phyloP scores from a whole-genome alignment of 2,329 filamentous ascomycete genomes.

The Hansfordia pulvinata region DNA sequence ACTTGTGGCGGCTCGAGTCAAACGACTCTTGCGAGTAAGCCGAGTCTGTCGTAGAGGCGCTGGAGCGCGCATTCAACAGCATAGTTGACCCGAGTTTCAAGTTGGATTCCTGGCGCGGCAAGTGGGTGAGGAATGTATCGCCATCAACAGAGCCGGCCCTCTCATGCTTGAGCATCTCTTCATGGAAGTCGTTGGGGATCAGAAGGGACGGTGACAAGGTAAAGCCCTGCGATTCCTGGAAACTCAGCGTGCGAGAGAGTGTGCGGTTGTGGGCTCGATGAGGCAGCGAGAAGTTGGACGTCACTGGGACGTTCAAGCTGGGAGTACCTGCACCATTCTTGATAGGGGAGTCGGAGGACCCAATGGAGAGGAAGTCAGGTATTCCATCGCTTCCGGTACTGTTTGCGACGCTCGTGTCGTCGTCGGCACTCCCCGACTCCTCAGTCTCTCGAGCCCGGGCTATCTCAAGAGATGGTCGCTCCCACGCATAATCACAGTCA shows the following conservation, averaged over 20 bases:
- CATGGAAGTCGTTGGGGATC: slow-evolving; percentile 44
- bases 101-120: slow-evolving; percentile 18
- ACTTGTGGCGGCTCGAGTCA: slow-evolving; percentile 35
- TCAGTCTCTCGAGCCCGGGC: slow-evolving; percentile 16
- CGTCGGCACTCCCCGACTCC: slow-evolving; percentile 1
- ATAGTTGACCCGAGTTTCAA: slow-evolving; percentile 21
- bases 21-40: slow-evolving; percentile 29
- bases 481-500: slow-evolving; percentile 54
- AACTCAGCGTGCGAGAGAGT: slow-evolving; percentile 36
- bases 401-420: background rate
- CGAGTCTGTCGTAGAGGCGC: slow-evolving; percentile 41
- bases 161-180: slow-evolving; percentile 34
- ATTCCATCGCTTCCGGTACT: slow-evolving; percentile 5
- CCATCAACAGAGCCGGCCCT: slow-evolving; percentile 15
- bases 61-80: slow-evolving; percentile 28
- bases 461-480: slow-evolving; percentile 38
- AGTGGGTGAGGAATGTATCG: too few species aligned
- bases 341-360: slow-evolving; percentile 20
- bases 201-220: slow-evolving; percentile 47
- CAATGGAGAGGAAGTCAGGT: slow-evolving; percentile 3
- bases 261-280: slow-evolving; percentile 21
- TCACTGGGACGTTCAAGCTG: slow-evolving; percentile 17
- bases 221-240: slow-evolving; percentile 45
- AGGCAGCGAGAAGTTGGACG: slow-evolving; percentile 39
- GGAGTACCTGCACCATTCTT: slow-evolving; percentile 32